Percentiles rank a stretch among this genome's conserved stretches.
phyloP scores from a whole-genome alignment of 176 grass and related monocot genomes.

The Areca catechu region DNA sequence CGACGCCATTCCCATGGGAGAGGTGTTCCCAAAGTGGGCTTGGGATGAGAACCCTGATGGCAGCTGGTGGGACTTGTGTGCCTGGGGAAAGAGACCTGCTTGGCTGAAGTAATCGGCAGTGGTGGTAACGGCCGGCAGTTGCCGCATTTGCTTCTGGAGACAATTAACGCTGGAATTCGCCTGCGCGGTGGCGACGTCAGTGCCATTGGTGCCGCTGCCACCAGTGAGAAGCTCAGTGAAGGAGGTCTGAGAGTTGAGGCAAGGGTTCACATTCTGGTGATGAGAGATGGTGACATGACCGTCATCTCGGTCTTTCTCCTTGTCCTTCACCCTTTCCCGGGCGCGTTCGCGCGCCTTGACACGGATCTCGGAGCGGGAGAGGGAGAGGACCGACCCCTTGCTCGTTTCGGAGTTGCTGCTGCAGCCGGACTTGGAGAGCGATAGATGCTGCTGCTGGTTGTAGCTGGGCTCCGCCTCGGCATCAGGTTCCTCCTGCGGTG shows the following conservation, averaged over 20 bases:
- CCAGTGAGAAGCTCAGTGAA: slow-evolving; percentile 22
- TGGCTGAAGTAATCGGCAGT: slow-evolving; percentile 23
- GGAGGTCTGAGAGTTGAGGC: slow-evolving; percentile 16
- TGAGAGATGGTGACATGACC: neutral
- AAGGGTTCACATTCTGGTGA: slow-evolving; percentile 1
- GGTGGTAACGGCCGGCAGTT: neutral
- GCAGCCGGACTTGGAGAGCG: slow-evolving; percentile 21
- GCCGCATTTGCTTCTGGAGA: slow-evolving; percentile 15
- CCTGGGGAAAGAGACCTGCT: slow-evolving; percentile 1
- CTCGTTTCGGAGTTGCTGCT: slow-evolving; percentile 24
- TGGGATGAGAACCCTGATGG: slow-evolving; percentile 13
- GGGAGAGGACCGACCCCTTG: slow-evolving; percentile 21
- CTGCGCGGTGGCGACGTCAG: neutral
- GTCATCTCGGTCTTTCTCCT: slow-evolving; percentile 15
- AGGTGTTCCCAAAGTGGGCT: slow-evolving; percentile 14
- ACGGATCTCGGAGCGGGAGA: slow-evolving; percentile 19
- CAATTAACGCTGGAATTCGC: slow-evolving; percentile 1
- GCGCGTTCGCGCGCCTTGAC: slow-evolving; percentile 13
- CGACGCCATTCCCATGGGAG: slow-evolving; percentile 16
- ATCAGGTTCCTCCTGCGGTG: neutral
- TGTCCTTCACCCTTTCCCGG: slow-evolving; percentile 15
- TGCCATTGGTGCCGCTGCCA: slow-evolving; percentile 2
- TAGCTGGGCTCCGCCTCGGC: neutral
- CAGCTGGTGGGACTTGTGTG: slow-evolving; percentile 11
- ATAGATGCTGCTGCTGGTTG: slow-evolving; percentile 13